phyloP scores from a whole-genome alignment of 768 basidiomycete genomes.

The Kwoniella dejecticola region DNA sequence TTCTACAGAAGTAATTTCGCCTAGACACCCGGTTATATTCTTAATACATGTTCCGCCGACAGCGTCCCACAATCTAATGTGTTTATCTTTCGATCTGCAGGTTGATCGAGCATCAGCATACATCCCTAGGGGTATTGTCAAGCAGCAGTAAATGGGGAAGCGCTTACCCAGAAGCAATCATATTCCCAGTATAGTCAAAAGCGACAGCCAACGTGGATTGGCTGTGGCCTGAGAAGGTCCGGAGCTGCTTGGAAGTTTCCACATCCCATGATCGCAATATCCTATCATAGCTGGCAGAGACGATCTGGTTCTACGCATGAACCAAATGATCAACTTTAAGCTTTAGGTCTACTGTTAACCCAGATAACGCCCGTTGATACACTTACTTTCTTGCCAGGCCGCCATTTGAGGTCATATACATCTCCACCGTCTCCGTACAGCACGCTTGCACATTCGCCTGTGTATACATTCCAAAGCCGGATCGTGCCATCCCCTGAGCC shows the following conservation, averaged over 20 bases:
- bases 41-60: constrained; percentile 49
- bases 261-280: constrained; percentile 51
- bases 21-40: constrained; percentile 46
- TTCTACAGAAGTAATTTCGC: constrained; percentile 53
- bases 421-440: constrained; percentile 49
- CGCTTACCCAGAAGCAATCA: constrained; percentile 50
- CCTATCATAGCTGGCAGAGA: constrained; percentile 50
- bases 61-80: constrained; percentile 53
- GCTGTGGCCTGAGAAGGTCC: constrained; percentile 54
- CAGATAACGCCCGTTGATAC: too few relatives aligned
- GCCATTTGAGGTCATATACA: constrained; percentile 52
- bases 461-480: constrained; percentile 41
- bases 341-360: not conserved
- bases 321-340: not conserved
- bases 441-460: constrained; percentile 25
- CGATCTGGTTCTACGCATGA: constrained; percentile 40
- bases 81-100: constrained; percentile 47
- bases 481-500: constrained; percentile 51
- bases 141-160: too few relatives aligned
- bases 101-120: not conserved
- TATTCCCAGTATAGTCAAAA: constrained; percentile 44
- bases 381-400: constrained; percentile 34
- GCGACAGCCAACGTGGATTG: constrained; percentile 45
- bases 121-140: not conserved
- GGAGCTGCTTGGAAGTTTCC: constrained; percentile 43